These are phyloP conservation scores for Micractinium conductrix DNA, from an alignment of 139 green algal genomes.

Conservation along the genomic window DNA sequence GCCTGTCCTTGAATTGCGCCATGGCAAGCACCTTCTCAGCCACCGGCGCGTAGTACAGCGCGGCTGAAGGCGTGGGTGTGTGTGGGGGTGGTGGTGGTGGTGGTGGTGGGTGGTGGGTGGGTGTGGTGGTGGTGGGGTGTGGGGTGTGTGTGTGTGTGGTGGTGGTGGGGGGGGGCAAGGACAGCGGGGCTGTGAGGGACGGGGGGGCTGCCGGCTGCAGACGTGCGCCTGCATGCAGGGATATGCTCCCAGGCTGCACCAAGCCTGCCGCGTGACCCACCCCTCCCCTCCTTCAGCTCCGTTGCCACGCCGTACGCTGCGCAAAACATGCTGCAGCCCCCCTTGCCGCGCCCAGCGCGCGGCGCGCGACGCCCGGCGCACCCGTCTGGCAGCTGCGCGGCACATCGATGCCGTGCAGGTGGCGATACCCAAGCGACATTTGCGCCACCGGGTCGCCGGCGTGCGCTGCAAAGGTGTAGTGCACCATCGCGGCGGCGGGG, in stretches of 20 bases:
- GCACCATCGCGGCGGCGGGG: constrained; percentile 64
- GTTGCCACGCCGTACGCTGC: too few species aligned
- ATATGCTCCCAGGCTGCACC: too few species aligned
- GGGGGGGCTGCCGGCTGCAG: too few species aligned
- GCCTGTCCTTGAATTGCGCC: constrained; percentile 24
- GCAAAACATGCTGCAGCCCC: not conserved
- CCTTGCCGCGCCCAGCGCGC: not conserved
- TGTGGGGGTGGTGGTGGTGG: too few species aligned
- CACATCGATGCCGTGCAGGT: constrained; percentile 78
- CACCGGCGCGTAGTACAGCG: constrained; percentile 88
- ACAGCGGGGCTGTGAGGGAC: too few species aligned
- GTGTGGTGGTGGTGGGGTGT: too few species aligned
- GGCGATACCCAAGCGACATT: constrained; percentile 84
- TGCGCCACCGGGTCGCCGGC: constrained; percentile 70
- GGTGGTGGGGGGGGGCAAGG: too few species aligned
- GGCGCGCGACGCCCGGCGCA: not conserved
- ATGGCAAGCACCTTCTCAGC: constrained; percentile 63
- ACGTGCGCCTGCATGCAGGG: too few species aligned
- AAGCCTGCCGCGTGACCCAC: too few species aligned
- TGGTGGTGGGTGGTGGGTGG: too few species aligned
- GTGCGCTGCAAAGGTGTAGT: constrained; percentile 85
- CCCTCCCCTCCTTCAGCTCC: not conserved
- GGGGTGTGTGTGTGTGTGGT: too few species aligned
- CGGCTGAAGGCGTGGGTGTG: constrained; percentile 31
- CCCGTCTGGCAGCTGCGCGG: constrained; percentile 55